Evolutionary conservation across 306 rosid genomes (phyloP), one percentile per base, ranked within the genome.

Genomic region (Geum urbanum): DNA sequence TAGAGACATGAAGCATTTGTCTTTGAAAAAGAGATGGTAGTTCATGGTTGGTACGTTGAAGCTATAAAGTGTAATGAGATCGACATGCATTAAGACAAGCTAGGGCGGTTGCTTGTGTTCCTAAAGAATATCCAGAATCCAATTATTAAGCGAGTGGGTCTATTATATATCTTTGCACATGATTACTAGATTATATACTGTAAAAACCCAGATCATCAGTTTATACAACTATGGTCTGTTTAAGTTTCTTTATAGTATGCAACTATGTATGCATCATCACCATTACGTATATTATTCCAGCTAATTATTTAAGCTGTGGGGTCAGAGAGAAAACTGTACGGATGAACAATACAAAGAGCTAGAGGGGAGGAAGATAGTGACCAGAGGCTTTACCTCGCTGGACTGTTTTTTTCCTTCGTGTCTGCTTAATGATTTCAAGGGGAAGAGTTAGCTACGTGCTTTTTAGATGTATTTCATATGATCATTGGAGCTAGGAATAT

Each of bases 31-130:
- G 73, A 72, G 27, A 55, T 13, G 72, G 78, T 72, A 15, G 84
- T 77, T 81, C 69, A 74, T 64, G 20, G 73, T 70, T 79, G 62
- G 37, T 32, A 2, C 27, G 74, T 75, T 76, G 72, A 45, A 76
- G 73, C 71, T 73, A 24, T 83, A 74, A 77, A 81, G 78, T 35
- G 39, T 11, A 22, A 53, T 11, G 43, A 74, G 71, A 27, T 27
- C 37, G 37, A 48, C 81, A 22, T 63, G 74, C 68, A 78, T 74
- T 22, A 19, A 51, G 61, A 56, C 49, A 68, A 51, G 27, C 27
- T 24, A 24, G 63, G 24, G 63, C 41, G 0, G 51, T 32, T 32
- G 37, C 37, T 46, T 69, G 73, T 20, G 52, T 69, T 53, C 39
- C 50, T 54, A 51, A 40, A 24, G 41, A 57, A 57, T 24, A 24